phyloP scores from a whole-genome alignment of 768 basidiomycete species.

The Leucogyrophana mollusca region DNA sequence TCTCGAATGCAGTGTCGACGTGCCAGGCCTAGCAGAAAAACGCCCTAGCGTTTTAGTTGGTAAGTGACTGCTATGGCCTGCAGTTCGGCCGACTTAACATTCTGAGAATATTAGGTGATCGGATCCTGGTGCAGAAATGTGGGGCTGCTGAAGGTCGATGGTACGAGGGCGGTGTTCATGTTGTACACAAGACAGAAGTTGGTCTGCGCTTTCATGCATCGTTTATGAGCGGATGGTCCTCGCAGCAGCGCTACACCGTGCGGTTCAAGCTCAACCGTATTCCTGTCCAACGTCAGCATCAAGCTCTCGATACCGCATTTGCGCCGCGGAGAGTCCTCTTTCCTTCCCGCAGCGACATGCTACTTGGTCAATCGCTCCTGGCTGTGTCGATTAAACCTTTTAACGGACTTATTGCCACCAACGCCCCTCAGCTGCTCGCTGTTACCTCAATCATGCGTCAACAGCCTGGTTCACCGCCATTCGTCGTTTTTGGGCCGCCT shows the following conservation, averaged over 20 bases:
- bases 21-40: constrained; percentile 57
- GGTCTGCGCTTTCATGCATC: constrained; percentile 44
- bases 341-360: constrained; percentile 27
- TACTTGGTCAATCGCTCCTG: background rate
- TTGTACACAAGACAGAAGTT: constrained; percentile 40
- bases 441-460: constrained; percentile 45
- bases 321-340: constrained; percentile 45
- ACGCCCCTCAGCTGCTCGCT: constrained; percentile 48
- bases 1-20: constrained; percentile 36
- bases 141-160: constrained; percentile 18
- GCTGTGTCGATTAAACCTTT: constrained; percentile 20
- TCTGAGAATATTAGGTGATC: constrained; percentile 21
- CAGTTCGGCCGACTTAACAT: background rate
- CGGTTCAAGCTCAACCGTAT: constrained; percentile 56
- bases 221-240: constrained; percentile 30
- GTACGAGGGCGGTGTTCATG: constrained; percentile 47
- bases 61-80: constrained; percentile 30
- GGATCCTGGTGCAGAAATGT: constrained; percentile 23
- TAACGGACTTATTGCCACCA: constrained; percentile 45
- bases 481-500: constrained; percentile 64
- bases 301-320: constrained; percentile 42
- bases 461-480: constrained; percentile 48
- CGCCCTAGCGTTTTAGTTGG: constrained; percentile 59
- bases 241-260: constrained; percentile 42
- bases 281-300: constrained; percentile 53